Conservation (phyloP, 768 basidiomycete species). For the Phanerochaete sordida region DNA sequence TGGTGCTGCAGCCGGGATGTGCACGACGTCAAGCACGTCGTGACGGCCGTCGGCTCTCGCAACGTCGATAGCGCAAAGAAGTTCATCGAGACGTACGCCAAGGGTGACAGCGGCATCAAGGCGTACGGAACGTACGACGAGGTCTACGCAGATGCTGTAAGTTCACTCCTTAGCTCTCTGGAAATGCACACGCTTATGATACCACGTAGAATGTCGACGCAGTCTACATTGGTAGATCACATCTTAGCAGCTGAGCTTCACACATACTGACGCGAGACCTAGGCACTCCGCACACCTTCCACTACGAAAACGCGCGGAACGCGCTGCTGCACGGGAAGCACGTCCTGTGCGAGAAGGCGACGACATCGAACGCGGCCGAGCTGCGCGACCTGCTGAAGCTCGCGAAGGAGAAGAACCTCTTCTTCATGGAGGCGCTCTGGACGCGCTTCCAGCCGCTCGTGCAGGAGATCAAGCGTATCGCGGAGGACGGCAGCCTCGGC, state of each 20-base stretch:
- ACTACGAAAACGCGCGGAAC: constrained; percentile 73
- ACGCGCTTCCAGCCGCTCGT: constrained; percentile 76
- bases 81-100: constrained; percentile 57
- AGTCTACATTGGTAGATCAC: constrained; percentile 68
- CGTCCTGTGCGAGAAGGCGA: constrained; percentile 87
- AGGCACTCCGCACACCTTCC: constrained; percentile 82
- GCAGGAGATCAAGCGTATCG: constrained; percentile 58
- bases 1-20: constrained; percentile 50
- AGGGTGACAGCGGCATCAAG: constrained; percentile 51
- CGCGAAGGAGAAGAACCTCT: constrained; percentile 75
- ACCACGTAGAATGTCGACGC: constrained; percentile 59
- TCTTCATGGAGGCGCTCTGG: constrained; percentile 94
- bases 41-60: constrained; percentile 78
- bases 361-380: constrained; percentile 75
- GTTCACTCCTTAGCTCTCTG: constrained; percentile 14
- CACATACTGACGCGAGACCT: constrained; percentile 19
- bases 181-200: not conserved
- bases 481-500: constrained; percentile 62
- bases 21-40: constrained; percentile 62
- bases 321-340: constrained; percentile 80
- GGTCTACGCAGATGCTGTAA: constrained; percentile 66
- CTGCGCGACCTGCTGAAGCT: constrained; percentile 67
- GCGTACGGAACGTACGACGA: constrained; percentile 73
- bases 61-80: constrained; percentile 60
- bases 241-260: not conserved